Evolutionary conservation across 2,329 filamentous ascomycete genomes (phyloP), one percentile per base, ranked within the genome.

Genomic region (Penicillium sp.): DNA sequence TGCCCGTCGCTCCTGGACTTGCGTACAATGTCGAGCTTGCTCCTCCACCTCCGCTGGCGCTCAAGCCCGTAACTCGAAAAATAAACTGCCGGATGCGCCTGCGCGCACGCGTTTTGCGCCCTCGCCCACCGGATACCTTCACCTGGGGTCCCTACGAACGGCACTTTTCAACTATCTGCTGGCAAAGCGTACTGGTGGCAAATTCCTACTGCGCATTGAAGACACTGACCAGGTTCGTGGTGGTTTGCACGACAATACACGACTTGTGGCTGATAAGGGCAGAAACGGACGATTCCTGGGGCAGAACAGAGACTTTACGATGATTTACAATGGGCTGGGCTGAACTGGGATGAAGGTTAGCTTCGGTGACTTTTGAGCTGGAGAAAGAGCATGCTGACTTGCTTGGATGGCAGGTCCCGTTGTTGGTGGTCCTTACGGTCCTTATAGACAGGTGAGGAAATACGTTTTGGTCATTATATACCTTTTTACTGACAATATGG

Each of bases 91-190:
- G 27, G 75, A 77, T 27, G 74, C 69, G 6, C 88, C 89, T 43
- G 85, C 85, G 55, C 81, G 91, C 71, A 91, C 94, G 16, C 87
- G 94, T 44, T 99, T 99, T 74, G 94, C 95, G 1, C 94, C 94
- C 0, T 97, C 94, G 1, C 94, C 94, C 0, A 99, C 94, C 0
- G 94, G 94, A 1, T 92, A 93, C 66, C 81, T 99, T 22, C 94
- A 99, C 74, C 80, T 99, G 11, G 94, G 94, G 4, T 96, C 92
- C 0, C 75, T 99, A 34, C 83, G 94, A 55, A 99, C 94, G 0
- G 95, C 95, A 0, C 76, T 99, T n/a, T 97, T 92, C 78, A 97
- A 96, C 68, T 97, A 93, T 63, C 79, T 99, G 4, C 81, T 96
- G n/a, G 92, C 94, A 0, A 90, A 87, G 67, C 86, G 88, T 2